These are phyloP conservation scores for Micractinium conductrix DNA, from an alignment of 139 green algal genomes.

Conservation along the genomic window DNA sequence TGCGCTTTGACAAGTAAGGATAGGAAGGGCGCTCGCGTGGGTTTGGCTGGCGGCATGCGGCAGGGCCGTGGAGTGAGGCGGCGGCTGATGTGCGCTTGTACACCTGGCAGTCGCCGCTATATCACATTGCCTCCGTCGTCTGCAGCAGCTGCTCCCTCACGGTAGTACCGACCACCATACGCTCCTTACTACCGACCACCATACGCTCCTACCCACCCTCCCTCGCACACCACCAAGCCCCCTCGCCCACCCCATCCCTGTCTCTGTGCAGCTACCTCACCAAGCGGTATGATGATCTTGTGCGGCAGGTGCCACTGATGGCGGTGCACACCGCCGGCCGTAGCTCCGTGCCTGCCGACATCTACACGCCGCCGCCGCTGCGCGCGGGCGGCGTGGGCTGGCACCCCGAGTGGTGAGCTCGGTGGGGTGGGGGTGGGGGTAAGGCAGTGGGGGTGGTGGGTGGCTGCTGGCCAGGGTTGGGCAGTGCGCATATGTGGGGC, in stretches of 20 bases:
- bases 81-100: neutral
- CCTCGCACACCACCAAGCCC: neutral
- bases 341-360: slow-evolving; percentile 42
- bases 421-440: neutral
- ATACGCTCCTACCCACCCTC: neutral
- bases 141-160: neutral
- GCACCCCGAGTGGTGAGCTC: slow-evolving; percentile 65
- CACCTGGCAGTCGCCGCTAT: no score
- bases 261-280: slow-evolving; percentile 44
- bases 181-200: neutral
- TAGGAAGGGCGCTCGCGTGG: neutral
- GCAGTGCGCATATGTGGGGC: neutral
- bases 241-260: no score
- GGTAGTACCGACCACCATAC: neutral
- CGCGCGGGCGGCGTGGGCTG: slow-evolving; percentile 48
- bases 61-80: no score
- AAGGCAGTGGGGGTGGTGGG: neutral
- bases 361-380: slow-evolving; percentile 62
- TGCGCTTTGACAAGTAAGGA: slow-evolving; percentile 68
- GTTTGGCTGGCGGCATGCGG: no score
- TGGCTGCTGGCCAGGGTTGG: neutral
- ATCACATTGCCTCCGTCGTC: no score
- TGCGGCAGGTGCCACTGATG: slow-evolving; percentile 60
- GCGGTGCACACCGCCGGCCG: slow-evolving; percentile 45
- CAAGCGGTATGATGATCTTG: slow-evolving; percentile 53